Conservation (phyloP, 192 early-diverging fungal species). For the Umbelopsis isabellina region DNA sequence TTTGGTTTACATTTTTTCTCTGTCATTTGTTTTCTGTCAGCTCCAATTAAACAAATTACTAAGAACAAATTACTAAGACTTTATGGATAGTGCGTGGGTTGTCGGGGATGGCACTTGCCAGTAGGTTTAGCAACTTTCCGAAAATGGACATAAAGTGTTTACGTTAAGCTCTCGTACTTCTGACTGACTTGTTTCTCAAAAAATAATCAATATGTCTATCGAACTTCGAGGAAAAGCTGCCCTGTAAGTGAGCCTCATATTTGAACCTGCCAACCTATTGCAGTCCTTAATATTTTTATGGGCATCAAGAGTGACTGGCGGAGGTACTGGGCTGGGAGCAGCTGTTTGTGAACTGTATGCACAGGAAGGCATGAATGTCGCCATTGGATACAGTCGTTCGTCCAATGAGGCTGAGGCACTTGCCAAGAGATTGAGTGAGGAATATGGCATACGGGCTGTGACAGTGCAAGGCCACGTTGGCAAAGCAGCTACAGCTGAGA, state of each 20-base stretch:
- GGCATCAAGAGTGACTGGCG: conserved; percentile 22
- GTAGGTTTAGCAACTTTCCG: no score
- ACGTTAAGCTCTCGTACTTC: no score
- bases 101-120: no score
- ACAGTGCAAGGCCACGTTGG: conserved; percentile 12
- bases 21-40: no score
- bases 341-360: conserved; percentile 18
- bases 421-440: neutral
- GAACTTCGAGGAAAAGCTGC: conserved; percentile 14
- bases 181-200: no score
- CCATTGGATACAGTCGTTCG: conserved; percentile 22
- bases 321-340: conserved; percentile 23
- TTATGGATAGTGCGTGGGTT: no score
- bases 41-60: no score
- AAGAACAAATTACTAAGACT: no score
- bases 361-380: conserved; percentile 29
- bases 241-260: neutral
- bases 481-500: conserved; percentile 20
- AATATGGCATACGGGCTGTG: conserved; percentile 6
- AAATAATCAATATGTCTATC: neutral
- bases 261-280: neutral
- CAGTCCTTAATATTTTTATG: neutral
- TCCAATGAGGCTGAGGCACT: conserved; percentile 15
- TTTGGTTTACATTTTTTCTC: no score
- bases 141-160: no score